Base-by-base conservation (phyloP, 2,329 filamentous ascomycete species). In the Trichoderma aggressivum region DNA sequence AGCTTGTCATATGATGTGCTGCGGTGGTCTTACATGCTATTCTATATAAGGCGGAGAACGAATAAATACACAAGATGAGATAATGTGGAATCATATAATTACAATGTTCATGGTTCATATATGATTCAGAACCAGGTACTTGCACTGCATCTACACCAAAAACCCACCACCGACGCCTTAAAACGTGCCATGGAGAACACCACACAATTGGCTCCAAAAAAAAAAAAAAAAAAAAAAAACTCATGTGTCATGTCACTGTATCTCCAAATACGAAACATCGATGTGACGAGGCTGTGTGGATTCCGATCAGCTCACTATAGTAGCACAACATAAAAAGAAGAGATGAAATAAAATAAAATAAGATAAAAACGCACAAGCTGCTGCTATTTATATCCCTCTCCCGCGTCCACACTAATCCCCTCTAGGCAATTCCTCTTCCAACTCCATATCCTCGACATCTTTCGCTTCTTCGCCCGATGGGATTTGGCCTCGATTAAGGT, bases 251-350 rank as follows among this genome's bases (percentile, higher is more conserved):
- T n/a, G 26, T 18, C n/a, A 34, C 56, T 59, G 28, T 16, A 34
- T 32, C 18, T 18, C 16, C 16, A 59, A 21, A 47, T 58, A 59
- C 34, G 53, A 67, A 67, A 67, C 64, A 21, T 43, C 34, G n/a
- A 43, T 28, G 53, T 32, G 34, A 67, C 26, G 53, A 67, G 64
- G 64, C 64, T 67, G 53, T 67, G 64, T 43, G 50, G 14, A 34
- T 32, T 34, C 56, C 56, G 4, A 34, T 59, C 56, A 59, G 16
- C 16, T 59, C 28, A 50, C 47, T 11, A n/a, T 11, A n/a, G 5
- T n/a, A 32, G 21, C 26, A 3, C 5, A 12, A 32, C 1, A n/a
- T 1, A 10, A 32, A 56, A 56, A 16, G 14, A 55, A 10, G 26
- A 30, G 43, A 7, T 34, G 32, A 8, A n/a, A n/a, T n/a, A n/a